These are phyloP conservation scores for Blastobotrys parvus DNA, from an alignment of 805 yeast species.

Conservation along the genomic window DNA sequence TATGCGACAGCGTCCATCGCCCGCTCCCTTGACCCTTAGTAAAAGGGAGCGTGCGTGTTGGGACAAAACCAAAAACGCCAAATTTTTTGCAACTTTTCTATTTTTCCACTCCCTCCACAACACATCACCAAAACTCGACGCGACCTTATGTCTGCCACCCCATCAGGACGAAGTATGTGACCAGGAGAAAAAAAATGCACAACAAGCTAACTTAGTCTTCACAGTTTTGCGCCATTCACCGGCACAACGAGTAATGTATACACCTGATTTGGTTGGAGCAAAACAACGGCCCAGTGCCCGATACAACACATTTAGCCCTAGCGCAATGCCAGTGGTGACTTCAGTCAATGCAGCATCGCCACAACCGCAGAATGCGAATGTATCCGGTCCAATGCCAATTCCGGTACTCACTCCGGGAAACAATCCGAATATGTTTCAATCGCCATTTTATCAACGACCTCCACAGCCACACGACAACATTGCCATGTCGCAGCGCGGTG, in stretches of 20 bases:
- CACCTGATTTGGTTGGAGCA: neutral
- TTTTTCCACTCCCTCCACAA: too few relatives aligned
- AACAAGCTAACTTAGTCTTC: too few relatives aligned
- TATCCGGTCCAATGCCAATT: slow-evolving; percentile 17
- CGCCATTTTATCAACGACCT: slow-evolving; percentile 18
- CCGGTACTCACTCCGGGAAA: slow-evolving; percentile 28
- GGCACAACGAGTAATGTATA: neutral
- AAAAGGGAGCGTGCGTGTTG: too few relatives aligned
- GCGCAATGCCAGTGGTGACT: neutral
- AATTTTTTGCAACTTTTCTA: too few relatives aligned
- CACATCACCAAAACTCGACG: too few relatives aligned
- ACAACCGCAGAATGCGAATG: neutral
- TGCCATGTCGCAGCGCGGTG: slow-evolving; percentile 42
- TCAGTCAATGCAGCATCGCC: neutral
- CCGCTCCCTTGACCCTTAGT: too few relatives aligned
- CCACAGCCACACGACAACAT: slow-evolving; percentile 7
- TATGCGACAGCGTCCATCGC: too few relatives aligned
- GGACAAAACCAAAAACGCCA: too few relatives aligned
- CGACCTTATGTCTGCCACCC: neutral
- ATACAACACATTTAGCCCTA: neutral
- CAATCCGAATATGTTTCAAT: slow-evolving; percentile 24
- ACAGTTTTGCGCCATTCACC: neutral
- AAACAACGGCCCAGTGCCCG: neutral
- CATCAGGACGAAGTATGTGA: neutral
- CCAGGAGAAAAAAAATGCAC: too few relatives aligned